Base-by-base conservation (phyloP, 2,329 filamentous ascomycete species). In the Nothophaeocryptopus gaeumannii region DNA sequence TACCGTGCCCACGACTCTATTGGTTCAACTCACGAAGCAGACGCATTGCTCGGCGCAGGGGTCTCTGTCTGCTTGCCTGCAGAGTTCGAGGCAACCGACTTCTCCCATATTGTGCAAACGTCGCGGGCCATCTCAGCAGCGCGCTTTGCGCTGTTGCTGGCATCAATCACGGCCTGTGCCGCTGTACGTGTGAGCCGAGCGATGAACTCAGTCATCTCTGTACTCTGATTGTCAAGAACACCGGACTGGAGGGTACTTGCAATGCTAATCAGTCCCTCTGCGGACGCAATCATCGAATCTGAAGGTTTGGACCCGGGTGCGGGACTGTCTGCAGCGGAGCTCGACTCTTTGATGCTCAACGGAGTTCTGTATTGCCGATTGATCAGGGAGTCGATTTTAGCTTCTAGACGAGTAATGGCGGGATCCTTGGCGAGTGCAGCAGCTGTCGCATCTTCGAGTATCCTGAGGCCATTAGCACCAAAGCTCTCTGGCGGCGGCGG, bases 321-420 rank as follows among this genome's bases (percentile, higher is more conserved):
- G 15, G 42, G 33, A 13, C 16, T 31, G n/a, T 45, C 42, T 34
- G 29, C 10, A 26, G 26, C 29, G 12, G 47, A 33, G 34, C 15
- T 41, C 26, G 35, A 35, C 11, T 35, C 39, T 32, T 44, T 43
- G 40, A 33, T 35, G 12, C 8, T 33, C 4, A 26, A 26, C 7
- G 20, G 20, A 26, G 20, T 26, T 7, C 20, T 3, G 20, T 26
- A 26, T 26, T 31, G 31, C 34, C 34, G 46, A 31, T 12, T 44
- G 5, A 51, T 31, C 15, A 54, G 33, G 13, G 41, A 39, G 14
- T 52, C 49, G n/a, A 55, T 51, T 20, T 52, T 55, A 10, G 53
- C 45, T 36, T 55, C 53, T 8, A 55, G 31, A 29, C 53, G 53
- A 26, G 49, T 50, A 31, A 55, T 36, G 3, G 39, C 38, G 14